A percentile compares a stretch with the other conserved stretches of the same genome.
Conservation (phyloP, 306 rosid genomes). For the Urtica urens region DNA sequence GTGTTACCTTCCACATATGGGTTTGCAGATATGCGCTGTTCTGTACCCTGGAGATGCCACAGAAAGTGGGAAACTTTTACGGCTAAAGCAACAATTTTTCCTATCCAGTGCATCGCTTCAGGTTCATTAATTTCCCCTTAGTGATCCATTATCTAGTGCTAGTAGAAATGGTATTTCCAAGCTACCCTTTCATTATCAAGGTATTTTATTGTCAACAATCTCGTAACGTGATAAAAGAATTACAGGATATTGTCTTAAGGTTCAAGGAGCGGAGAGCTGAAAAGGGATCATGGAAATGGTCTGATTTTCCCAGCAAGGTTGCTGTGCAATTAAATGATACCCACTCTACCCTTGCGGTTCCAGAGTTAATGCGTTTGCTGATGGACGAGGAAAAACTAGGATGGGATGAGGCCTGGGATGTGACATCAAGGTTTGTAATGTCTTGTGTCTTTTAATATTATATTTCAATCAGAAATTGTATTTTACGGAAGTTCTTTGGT, state of each 20-base stretch:
- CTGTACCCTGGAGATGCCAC: conserved; percentile 96
- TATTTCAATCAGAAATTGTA: neutral
- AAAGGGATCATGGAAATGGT: conserved; percentile 55
- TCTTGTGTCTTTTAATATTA: conserved; percentile 1
- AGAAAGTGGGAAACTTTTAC: conserved; percentile 79
- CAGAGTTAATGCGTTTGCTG: conserved; percentile 85
- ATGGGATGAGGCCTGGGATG: conserved; percentile 98
- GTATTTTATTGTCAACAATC: conserved; percentile 9
- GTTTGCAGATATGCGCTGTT: conserved; percentile 90
- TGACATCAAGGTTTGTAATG: conserved; percentile 58
- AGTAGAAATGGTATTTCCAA: neutral
- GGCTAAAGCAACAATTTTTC: conserved; percentile 92
- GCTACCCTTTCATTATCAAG: conserved; percentile 3
- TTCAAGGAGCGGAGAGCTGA: conserved; percentile 82
- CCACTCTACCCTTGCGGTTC: conserved; percentile 93
- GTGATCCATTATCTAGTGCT: conserved; percentile 1
- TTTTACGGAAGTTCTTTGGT: conserved; percentile 6
- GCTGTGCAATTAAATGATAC: conserved; percentile 96
- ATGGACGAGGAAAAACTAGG: conserved; percentile 87
- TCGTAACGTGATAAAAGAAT: conserved; percentile 15
- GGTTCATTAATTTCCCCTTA: conserved; percentile 30
- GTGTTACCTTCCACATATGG: too few species aligned
- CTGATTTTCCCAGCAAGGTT: conserved; percentile 79
- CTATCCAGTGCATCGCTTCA: conserved; percentile 98
- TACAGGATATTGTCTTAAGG: conserved; percentile 76